Base-by-base conservation (phyloP, 2,329 filamentous ascomycete genomes). In the Boeremia exigua region DNA sequence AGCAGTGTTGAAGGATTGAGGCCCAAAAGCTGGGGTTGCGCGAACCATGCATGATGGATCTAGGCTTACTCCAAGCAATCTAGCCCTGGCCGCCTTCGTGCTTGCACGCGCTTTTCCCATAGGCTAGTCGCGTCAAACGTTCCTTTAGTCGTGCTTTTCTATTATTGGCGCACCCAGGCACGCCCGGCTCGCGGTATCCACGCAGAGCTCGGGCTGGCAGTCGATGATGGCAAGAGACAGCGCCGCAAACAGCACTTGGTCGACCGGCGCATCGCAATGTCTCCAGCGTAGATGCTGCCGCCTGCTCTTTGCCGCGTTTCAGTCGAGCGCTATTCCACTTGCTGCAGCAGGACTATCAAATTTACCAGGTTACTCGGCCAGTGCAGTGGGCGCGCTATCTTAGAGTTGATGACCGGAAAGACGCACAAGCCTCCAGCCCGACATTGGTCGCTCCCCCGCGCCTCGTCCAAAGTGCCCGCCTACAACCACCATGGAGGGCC, bases 401-500 rank as follows among this genome's bases (percentile, higher is more conserved):
- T 46, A 32, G 42, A 56, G 32, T 40, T 51, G 47, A 56, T 48
- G 53, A 44, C 45, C 51, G 51, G 38, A 44, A 43, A 17, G 45
- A 19, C 28, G 48, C 53, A 56, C 53, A 51, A 54, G 45, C 51
- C 52, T 40, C 32, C 59, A 63, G 60, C 61, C 58, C 65, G 58
- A 64, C 63, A 59, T 48, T 60, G 57, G 61, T 61, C 56, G 62
- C 64, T 60, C 59, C 67, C 63, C 63, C 58, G 60, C 68, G 62
- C 68, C 54, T 64, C 66, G 57, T 48, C 32, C 37, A 46, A 33
- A 43, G 48, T 34, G 19, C 30, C 32, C 33, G 30, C 19, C 56
- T 62, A 64, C 65, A 70, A 65, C 40, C 69, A 72, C 60, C 65
- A 72, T 73, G 71, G 69, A 67, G 54, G 69, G 45, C 62, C 62